Percentiles rank a stretch among this genome's conserved stretches.
phyloP scores from a whole-genome alignment of 2,329 filamentous ascomycete genomes.

The Fusarium circinatum region DNA sequence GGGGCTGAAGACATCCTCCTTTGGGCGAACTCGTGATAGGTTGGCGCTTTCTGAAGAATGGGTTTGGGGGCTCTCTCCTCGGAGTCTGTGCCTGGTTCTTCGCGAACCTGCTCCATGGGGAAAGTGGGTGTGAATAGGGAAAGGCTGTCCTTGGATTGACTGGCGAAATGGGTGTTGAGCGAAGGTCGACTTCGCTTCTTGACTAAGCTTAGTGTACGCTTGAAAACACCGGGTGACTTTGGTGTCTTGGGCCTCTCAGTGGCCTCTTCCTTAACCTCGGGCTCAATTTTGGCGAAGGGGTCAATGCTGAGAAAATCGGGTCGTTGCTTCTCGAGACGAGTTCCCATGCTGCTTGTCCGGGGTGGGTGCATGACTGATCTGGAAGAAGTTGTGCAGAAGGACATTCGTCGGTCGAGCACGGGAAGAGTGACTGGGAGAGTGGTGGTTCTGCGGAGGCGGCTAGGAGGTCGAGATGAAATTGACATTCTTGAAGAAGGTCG shows the following conservation, averaged over 20 bases:
- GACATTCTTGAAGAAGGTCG: slow-evolving; percentile 38
- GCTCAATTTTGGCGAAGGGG: slow-evolving; percentile 56
- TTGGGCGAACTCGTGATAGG: slow-evolving; percentile 61
- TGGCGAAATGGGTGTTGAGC: slow-evolving; percentile 52
- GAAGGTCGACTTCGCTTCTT: slow-evolving; percentile 65
- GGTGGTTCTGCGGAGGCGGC: slow-evolving; percentile 45
- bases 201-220: slow-evolving; percentile 64
- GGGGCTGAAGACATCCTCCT: slow-evolving; percentile 49
- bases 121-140: slow-evolving; percentile 37
- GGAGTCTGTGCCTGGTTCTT: slow-evolving; percentile 44
- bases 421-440: slow-evolving; percentile 51
- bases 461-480: slow-evolving; percentile 30
- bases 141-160: slow-evolving; percentile 50
- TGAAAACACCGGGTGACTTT: slow-evolving; percentile 59
- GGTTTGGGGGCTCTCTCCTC: slow-evolving; percentile 27
- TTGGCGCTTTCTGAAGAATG: slow-evolving; percentile 48
- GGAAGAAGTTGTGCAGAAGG: slow-evolving; percentile 49
- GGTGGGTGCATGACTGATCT: slow-evolving; percentile 50
- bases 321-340: slow-evolving; percentile 50
- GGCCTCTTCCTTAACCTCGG: slow-evolving; percentile 44
- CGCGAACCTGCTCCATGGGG: slow-evolving; percentile 50
- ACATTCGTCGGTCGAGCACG: slow-evolving; percentile 47
- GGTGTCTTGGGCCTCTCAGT: slow-evolving; percentile 51
- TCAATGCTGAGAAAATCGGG: slow-evolving; percentile 65
- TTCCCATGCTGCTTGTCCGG: slow-evolving; percentile 57